phyloP scores from a whole-genome alignment of 768 basidiomycete species.

The Lactifluus rugatus region DNA sequence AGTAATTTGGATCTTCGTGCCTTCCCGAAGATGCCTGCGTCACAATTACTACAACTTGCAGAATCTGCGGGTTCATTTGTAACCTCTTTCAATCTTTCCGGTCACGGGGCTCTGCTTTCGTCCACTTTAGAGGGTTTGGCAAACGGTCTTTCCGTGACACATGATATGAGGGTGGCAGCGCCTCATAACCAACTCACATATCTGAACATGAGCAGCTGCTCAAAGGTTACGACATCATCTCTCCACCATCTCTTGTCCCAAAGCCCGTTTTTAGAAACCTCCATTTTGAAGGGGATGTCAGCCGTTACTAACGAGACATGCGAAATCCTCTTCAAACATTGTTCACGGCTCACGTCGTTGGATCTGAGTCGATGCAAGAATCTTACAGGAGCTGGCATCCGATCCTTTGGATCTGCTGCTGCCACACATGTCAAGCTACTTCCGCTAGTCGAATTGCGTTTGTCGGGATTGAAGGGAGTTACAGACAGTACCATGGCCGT shows the following conservation, averaged over 20 bases:
- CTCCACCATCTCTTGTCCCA: conserved; percentile 61
- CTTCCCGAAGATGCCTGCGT: conserved; percentile 47
- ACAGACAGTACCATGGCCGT: conserved; percentile 51
- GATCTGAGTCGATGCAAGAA: conserved; percentile 66
- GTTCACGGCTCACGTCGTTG: conserved; percentile 45
- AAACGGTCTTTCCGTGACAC: conserved; percentile 41
- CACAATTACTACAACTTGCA: conserved; percentile 44
- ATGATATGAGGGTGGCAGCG: conserved; percentile 26
- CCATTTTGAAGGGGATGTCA: conserved; percentile 59
- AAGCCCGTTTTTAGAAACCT: conserved; percentile 46
- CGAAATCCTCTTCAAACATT: conserved; percentile 51
- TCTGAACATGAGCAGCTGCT: conserved; percentile 68
- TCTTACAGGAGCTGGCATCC: conserved; percentile 56
- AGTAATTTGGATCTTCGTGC: conserved; percentile 47
- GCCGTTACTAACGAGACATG: conserved; percentile 70
- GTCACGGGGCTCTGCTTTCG: conserved; percentile 44
- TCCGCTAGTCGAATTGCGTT: conserved; percentile 48
- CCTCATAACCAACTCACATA: conserved; percentile 58
- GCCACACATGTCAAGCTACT: conserved; percentile 39
- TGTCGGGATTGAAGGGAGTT: conserved; percentile 58
- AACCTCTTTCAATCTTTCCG: conserved; percentile 48
- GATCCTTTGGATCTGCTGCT: conserved; percentile 36
- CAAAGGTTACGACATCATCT: conserved; percentile 49
- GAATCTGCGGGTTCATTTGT: conserved; percentile 55
- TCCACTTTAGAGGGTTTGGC: conserved; percentile 44